Evolutionary conservation across 345 rosid genomes (phyloP), one percentile per base, ranked within the genome.

Genomic region (Eucalyptus microcorys): DNA sequence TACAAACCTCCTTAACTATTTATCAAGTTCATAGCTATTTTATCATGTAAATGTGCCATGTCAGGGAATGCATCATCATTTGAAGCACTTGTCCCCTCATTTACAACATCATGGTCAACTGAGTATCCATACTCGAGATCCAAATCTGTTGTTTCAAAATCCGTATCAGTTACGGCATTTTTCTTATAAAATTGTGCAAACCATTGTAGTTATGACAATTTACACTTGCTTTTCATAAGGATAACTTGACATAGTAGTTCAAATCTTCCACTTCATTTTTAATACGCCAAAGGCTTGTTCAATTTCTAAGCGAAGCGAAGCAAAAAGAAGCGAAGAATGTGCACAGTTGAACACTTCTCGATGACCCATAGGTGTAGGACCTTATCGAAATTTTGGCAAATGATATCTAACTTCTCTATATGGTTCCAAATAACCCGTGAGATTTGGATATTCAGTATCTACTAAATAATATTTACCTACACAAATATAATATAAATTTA

Each of bases 271-370:
- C 7, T 26, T 57, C 66, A 19, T 52, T 52, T 57, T 57, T 3
- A 57, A 26, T 57, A 57, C 0, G 0, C 2, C 4, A 57, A 57
- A 26, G 0, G 4, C 66, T 24, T 1, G 15, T 27, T 57, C n/a
- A 57, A 57, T 57, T 26, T 26, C 7, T 57, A 3, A 57, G 6
- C 15, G 0, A 26, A 57, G 4, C 0, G 0, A 26, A 0, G 2
- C n/a, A n/a, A n/a, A n/a, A n/a, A n/a, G 0, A 26, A 57, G 4
- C 0, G 0, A 26, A 0, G 2, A 57, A 27, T 26, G 7, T 26
- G 1, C 14, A 57, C 4, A 4, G 3, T 57, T 57, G 4, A 57
- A 57, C n/a, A 26, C n/a, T 26, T 57, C 15, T 57, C 4, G 1
- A 57, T 57, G 6, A 5, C 66, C 27, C 7, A 1, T 57, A 57